Percentiles rank a stretch among this genome's conserved stretches.
These are phyloP conservation scores for Syncephalastrum monosporum DNA, from an alignment of 371 early-diverging fungal species.

Conservation along the genomic window DNA sequence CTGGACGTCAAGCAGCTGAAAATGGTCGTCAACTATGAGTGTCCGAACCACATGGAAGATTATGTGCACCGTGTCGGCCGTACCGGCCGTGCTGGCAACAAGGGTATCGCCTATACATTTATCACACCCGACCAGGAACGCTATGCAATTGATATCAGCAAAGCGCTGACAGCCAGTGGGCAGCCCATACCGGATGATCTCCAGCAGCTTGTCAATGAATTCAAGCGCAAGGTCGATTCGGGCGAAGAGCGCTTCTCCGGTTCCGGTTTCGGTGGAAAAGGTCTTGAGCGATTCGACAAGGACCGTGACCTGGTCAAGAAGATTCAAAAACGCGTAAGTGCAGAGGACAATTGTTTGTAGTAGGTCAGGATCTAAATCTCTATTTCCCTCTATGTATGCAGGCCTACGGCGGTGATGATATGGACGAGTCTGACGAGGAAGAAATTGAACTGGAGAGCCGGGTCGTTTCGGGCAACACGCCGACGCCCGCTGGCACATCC, in stretches of 20 bases:
- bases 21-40: slow-evolving; percentile 97
- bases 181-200: slow-evolving; percentile 75
- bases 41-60: slow-evolving; percentile 98
- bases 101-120: slow-evolving; percentile 96
- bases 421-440: slow-evolving; percentile 71
- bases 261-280: slow-evolving; percentile 98
- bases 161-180: slow-evolving; percentile 81
- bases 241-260: slow-evolving; percentile 81
- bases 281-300: slow-evolving; percentile 91
- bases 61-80: slow-evolving; percentile 99
- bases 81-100: slow-evolving; percentile 98
- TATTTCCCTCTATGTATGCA: slow-evolving; percentile 2
- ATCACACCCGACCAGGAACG: slow-evolving; percentile 92
- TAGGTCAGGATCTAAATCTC: not conserved
- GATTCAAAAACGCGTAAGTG: slow-evolving; percentile 81
- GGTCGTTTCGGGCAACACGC: slow-evolving; percentile 18
- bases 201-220: slow-evolving; percentile 77
- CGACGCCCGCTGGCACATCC: slow-evolving; percentile 10
- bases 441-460: slow-evolving; percentile 57
- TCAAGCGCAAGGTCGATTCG: slow-evolving; percentile 85
- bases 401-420: slow-evolving; percentile 75
- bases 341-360: not conserved
- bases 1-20: slow-evolving; percentile 97
- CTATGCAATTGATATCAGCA: slow-evolving; percentile 91
- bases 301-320: slow-evolving; percentile 89